A percentile compares a stretch with the other conserved stretches of the same genome.
phyloP scores from a whole-genome alignment of 73 alveolate species.

The Uronychia binucleata region DNA sequence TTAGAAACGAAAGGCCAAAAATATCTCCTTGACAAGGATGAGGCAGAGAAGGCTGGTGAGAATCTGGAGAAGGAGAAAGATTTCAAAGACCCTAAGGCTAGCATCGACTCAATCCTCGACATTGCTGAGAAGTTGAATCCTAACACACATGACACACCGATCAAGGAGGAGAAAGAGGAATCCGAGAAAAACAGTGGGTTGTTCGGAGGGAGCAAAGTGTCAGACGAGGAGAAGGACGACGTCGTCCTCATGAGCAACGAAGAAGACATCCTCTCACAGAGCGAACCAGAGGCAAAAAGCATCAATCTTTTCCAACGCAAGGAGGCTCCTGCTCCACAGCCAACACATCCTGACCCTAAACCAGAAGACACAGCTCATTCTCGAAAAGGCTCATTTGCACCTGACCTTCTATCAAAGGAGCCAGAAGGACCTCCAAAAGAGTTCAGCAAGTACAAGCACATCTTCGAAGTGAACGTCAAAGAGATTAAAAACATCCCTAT shows the following conservation, averaged over 20 bases:
- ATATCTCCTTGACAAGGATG: background rate
- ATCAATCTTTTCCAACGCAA: background rate
- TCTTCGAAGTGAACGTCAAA: constrained; percentile 51
- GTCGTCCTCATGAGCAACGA: background rate
- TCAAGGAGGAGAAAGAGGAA: background rate
- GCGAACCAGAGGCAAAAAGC: background rate
- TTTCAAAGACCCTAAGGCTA: background rate
- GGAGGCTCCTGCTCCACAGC: background rate
- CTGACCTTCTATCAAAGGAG: background rate
- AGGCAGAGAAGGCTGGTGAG: constrained; percentile 4
- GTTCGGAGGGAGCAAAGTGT: background rate
- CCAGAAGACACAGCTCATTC: background rate
- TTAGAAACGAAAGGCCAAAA: background rate
- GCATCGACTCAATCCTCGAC: background rate
- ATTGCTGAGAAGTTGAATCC: background rate
- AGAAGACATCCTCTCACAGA: background rate
- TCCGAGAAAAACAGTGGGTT: background rate
- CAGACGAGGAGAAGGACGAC: background rate
- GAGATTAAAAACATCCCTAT: constrained; percentile 59
- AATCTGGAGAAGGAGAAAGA: background rate
- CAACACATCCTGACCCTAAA: background rate
- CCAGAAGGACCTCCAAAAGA: background rate
- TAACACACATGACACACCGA: background rate
- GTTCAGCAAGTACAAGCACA: constrained; percentile 36
- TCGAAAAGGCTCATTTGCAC: background rate